Base-by-base conservation (phyloP, 345 rosid genomes). In the Combretum micranthum region DNA sequence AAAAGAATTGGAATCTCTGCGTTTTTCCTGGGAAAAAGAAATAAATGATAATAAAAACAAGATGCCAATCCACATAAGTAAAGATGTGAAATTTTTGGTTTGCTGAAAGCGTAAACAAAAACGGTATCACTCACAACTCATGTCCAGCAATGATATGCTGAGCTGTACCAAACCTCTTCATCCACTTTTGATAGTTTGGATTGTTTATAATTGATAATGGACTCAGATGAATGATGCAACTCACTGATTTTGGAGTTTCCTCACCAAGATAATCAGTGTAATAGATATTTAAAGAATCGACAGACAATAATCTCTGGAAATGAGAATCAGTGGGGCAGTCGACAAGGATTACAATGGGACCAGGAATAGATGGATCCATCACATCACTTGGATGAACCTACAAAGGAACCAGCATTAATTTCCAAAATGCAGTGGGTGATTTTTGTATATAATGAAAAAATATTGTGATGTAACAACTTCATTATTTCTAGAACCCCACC, bases 331-430 rank as follows among this genome's bases (percentile, higher is more conserved):
- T 84, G 58, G 95, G 98, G 84, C 98, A 92, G 71, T 93, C 97
- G 45, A 87, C 87, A 47, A 93, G 88, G 55, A 85, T 66, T 45
- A 87, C 87, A 61, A 93, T 64, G 16, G 97, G 99, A 71, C 97
- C 99, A 47, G 92, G 90, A 68, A 84, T 61, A 44, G 96, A 76
- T 64, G 99, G 96, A 50, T 75, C 99, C 99, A 93, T 87, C 43
- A 93, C 99, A 69, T 93, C 99, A 69, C 90, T 69, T 26, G 99
- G 99, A 75, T 89, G 85, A 65, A 92, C 91, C 96, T 91, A 59
- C 37, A 44, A 69, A 56, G 18, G 47, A 32, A 52, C 21, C 12
- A 50, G 8, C 23, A 5, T 43, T 2, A 20, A 42, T 42, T 3
- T n/a, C 44, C 12, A 54, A 21, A 44, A 50, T 65, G 42, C 53